Base-by-base conservation (phyloP, 2,329 filamentous ascomycete species). In the Zopfia rhizophila region DNA sequence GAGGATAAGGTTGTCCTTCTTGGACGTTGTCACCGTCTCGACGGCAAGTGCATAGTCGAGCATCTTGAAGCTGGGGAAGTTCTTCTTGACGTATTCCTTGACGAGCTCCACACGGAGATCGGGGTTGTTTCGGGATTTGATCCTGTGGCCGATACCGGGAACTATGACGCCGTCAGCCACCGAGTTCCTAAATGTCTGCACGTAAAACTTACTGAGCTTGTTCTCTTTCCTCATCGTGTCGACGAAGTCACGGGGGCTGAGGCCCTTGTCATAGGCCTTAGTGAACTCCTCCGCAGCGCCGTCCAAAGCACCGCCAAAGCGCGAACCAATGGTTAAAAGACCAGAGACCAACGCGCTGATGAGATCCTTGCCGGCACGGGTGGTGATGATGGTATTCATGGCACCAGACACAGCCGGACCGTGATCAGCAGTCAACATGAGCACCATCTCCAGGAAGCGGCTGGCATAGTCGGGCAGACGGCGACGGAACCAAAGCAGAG, bases 361-460 rank as follows among this genome's bases (percentile, higher is more conserved):
- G 63, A 99, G 81, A 74, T 99, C 94, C 84, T 99, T 99, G 75
- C 94, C 94, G 56, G 94, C 94, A 89, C 94, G 90, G 50, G 94
- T 99, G 55, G 94, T 99, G 75, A 99, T 97, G 75, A 99, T 99
- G 74, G 94, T 99, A 88, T 99, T 99, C 94, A 99, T 99, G 76
- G 94, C 94, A 84, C 94, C 94, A 65, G 94, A 99, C 65, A 99
- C 94, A 66, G 94, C 94, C 42, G 94, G 94, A 78, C 94, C 94
- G 86, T 99, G 94, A 73, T 99, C 94, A 66, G 94, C 94, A 72
- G 94, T 99, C 72, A 99, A 86, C 94, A 99, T 99, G 75, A 99
- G 93, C 60, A 99, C 94, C 94, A 99, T 99, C 84, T 99, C 94
- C 64, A 99, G 81, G 84, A 99, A 99, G 81, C 96, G 96, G 84